A percentile compares a stretch with the other conserved stretches of the same genome.
Evolutionary conservation across 306 rosid species (phyloP).

Genomic region (Ochetophila trinervis): DNA sequence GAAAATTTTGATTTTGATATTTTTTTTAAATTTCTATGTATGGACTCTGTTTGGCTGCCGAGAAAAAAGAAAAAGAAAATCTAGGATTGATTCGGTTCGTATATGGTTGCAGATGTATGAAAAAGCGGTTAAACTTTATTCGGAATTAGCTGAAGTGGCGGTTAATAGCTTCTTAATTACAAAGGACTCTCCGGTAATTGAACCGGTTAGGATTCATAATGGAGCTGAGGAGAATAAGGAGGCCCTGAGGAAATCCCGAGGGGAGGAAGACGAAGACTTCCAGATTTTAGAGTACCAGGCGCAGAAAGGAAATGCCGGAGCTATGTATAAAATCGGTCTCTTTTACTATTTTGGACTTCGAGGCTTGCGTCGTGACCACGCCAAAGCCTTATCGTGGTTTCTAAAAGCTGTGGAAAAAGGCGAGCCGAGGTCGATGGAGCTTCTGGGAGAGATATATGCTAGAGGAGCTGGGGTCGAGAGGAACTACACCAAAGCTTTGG

Average conservation of each 20-base stretch:
- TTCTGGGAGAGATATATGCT: constrained; percentile 94
- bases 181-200: constrained; percentile 83
- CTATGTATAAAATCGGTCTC: constrained; percentile 91
- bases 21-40: neutral
- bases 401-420: constrained; percentile 91
- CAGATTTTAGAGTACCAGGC: constrained; percentile 97
- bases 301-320: constrained; percentile 88
- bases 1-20: neutral
- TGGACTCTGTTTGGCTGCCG: constrained; percentile 20
- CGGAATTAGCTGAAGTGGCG: constrained; percentile 86
- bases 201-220: constrained; percentile 80
- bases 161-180: constrained; percentile 83
- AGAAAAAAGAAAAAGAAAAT: neutral
- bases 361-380: constrained; percentile 88
- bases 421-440: constrained; percentile 93
- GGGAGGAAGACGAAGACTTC: constrained; percentile 97
- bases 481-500: constrained; percentile 81
- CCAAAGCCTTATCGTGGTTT: constrained; percentile 84
- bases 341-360: constrained; percentile 92
- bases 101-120: constrained; percentile 64
- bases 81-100: neutral
- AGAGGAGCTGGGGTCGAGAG: constrained; percentile 96
- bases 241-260: constrained; percentile 81
- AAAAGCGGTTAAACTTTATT: constrained; percentile 77
- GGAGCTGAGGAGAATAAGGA: constrained; percentile 97